Evolutionary conservation across 208 protist genomes (phyloP).

Genomic region (Leptomonas pyrrhocoris): DNA sequence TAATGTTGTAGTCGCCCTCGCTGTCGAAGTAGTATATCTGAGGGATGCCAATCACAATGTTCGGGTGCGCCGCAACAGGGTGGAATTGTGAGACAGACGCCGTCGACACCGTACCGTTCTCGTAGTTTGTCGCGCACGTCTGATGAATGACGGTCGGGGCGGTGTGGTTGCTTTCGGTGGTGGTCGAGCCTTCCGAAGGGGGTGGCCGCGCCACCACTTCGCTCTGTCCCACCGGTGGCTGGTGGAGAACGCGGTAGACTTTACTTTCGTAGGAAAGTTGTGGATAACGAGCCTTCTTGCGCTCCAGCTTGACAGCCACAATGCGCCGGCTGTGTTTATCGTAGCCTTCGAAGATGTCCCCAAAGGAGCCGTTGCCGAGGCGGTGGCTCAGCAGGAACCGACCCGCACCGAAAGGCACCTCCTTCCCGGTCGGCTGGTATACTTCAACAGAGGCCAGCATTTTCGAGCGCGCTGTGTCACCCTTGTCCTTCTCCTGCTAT

Average conservation of each 20-base stretch:
- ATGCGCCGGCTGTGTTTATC: conserved; percentile 49
- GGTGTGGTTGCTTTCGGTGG: conserved; percentile 10
- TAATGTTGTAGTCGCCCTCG: conserved; percentile 98
- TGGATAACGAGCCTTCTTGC: conserved; percentile 85
- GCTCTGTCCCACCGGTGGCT: conserved; percentile 45
- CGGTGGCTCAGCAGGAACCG: conserved; percentile 65
- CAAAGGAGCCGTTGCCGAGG: conserved; percentile 98
- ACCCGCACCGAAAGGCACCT: conserved; percentile 58
- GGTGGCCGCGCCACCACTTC: conserved; percentile 35
- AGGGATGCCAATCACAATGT: conserved; percentile 92
- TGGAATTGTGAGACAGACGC: not conserved
- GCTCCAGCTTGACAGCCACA: conserved; percentile 92
- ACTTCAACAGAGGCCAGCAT: conserved; percentile 4
- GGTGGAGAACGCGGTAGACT: conserved; percentile 84
- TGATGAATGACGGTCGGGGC: not conserved
- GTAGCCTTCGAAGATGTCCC: conserved; percentile 97
- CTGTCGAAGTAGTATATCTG: conserved; percentile 95
- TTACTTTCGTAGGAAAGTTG: conserved; percentile 98
- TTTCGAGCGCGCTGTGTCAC: not conserved
- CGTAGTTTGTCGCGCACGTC: not conserved
- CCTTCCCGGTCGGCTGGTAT: conserved; percentile 38
- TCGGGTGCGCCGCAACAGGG: conserved; percentile 3
- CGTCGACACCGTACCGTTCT: conserved; percentile 1
- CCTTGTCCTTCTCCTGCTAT: too few relatives aligned
- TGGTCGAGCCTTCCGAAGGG: conserved; percentile 17